phyloP scores from a whole-genome alignment of 2,329 filamentous ascomycete genomes.

The Claviceps africana region DNA sequence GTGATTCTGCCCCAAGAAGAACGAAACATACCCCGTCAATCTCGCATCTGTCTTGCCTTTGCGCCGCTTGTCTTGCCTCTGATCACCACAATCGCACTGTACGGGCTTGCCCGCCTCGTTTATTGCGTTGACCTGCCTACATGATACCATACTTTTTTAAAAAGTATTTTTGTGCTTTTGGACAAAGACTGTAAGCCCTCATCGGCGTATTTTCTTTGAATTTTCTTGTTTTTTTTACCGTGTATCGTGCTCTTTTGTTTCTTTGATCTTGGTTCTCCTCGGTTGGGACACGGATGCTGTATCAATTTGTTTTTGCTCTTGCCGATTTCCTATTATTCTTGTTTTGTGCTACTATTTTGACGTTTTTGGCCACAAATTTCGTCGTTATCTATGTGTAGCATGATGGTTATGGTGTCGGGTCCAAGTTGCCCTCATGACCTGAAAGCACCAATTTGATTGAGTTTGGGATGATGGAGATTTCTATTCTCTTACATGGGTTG shows the following conservation, averaged over 20 bases:
- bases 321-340: background rate
- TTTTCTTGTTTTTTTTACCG: too few relatives aligned
- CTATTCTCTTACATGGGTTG: background rate
- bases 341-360: background rate
- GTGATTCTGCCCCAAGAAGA: conserved; percentile 35
- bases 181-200: conserved; percentile 2
- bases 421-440: conserved; percentile 4
- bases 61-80: conserved; percentile 14
- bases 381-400: conserved; percentile 3
- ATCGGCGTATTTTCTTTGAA: background rate
- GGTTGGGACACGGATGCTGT: conserved; percentile 2
- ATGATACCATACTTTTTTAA: too few relatives aligned
- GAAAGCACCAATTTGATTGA: background rate
- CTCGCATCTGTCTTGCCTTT: conserved; percentile 26
- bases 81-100: conserved; percentile 9
- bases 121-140: conserved; percentile 18
- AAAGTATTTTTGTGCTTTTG: conserved; percentile 10
- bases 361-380: background rate
- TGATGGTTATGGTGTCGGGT: conserved; percentile 4
- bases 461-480: background rate
- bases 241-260: background rate
- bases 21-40: conserved; percentile 3
- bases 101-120: conserved; percentile 7
- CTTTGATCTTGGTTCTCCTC: background rate
- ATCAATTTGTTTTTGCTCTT: too few relatives aligned